A percentile compares a stretch with the other conserved stretches of the same genome.
phyloP scores from a whole-genome alignment of 257 asterid genomes.

The Voacanga thouarsii region DNA sequence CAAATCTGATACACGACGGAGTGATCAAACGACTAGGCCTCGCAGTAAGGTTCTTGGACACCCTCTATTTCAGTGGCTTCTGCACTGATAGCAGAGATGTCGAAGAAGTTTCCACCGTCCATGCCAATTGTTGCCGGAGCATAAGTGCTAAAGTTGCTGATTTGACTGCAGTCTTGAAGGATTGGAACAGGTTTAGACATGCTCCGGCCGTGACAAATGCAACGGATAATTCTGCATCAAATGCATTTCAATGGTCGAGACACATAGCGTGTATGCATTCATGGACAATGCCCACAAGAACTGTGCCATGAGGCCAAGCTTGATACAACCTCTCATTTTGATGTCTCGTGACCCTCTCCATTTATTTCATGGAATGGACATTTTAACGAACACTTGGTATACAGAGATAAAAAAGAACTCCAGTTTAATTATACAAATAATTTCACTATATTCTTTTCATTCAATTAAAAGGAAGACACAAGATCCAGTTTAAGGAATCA shows the following conservation, averaged over 20 bases:
- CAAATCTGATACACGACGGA: constrained; percentile 19
- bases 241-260: constrained; percentile 2
- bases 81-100: constrained; percentile 40
- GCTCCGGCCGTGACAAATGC: neutral
- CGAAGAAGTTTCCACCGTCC: constrained; percentile 43
- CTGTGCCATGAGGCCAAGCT: neutral
- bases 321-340: neutral
- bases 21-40: constrained; percentile 24
- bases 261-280: neutral
- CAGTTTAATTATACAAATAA: too few relatives aligned
- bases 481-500: too few relatives aligned
- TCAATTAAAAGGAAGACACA: too few relatives aligned
- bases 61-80: constrained; percentile 54
- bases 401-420: neutral
- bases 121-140: constrained; percentile 66
- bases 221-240: too few relatives aligned
- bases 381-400: neutral
- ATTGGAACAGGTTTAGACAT: constrained; percentile 51
- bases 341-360: neutral
- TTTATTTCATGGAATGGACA: neutral
- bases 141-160: constrained; percentile 60
- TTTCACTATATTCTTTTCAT: too few relatives aligned
- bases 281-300: neutral
- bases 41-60: constrained; percentile 35
- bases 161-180: constrained; percentile 43